phyloP scores from a whole-genome alignment of 805 yeast genomes.

The Pichia exigua region DNA sequence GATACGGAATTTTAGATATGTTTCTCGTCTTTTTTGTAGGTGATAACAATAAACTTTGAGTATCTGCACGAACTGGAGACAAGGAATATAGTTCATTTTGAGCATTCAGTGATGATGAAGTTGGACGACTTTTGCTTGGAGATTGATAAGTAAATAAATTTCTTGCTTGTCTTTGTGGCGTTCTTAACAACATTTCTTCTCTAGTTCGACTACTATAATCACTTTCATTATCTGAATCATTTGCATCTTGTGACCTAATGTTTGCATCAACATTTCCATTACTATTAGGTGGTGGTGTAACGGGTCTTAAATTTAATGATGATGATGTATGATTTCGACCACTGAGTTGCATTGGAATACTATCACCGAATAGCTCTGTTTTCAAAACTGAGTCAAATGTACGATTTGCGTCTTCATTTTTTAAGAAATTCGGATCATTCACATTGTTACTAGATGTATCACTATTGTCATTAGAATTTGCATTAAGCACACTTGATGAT shows the following conservation, averaged over 20 bases:
- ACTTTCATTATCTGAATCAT: conserved; percentile 1
- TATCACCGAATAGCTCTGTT: conserved; percentile 87
- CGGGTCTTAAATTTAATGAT: conserved; percentile 7
- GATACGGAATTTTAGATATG: conserved; percentile 79
- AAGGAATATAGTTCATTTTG: conserved; percentile 71
- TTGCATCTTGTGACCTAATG: not conserved
- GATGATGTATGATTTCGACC: conserved; percentile 1
- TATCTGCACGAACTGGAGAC: conserved; percentile 84
- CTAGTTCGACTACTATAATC: not conserved
- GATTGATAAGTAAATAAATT: conserved; percentile 72
- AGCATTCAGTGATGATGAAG: conserved; percentile 49
- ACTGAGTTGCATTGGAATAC: conserved; percentile 42
- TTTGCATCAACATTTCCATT: not conserved
- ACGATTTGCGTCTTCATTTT: conserved; percentile 76
- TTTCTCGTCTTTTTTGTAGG: conserved; percentile 75
- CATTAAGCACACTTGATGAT: not conserved
- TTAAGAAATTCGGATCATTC: conserved; percentile 57
- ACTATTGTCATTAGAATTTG: not conserved
- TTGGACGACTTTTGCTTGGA: conserved; percentile 55
- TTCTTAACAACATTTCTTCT: conserved; percentile 20
- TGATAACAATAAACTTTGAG: conserved; percentile 68
- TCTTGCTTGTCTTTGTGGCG: conserved; percentile 32
- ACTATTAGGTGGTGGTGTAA: conserved; percentile 17
- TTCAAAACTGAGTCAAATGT: conserved; percentile 81
- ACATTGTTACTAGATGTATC: not conserved